A percentile compares a stretch with the other conserved stretches of the same genome.
These are phyloP conservation scores for Gaeumannomyces tritici DNA, from an alignment of 2,329 filamentous ascomycete genomes.

Conservation along the genomic window DNA sequence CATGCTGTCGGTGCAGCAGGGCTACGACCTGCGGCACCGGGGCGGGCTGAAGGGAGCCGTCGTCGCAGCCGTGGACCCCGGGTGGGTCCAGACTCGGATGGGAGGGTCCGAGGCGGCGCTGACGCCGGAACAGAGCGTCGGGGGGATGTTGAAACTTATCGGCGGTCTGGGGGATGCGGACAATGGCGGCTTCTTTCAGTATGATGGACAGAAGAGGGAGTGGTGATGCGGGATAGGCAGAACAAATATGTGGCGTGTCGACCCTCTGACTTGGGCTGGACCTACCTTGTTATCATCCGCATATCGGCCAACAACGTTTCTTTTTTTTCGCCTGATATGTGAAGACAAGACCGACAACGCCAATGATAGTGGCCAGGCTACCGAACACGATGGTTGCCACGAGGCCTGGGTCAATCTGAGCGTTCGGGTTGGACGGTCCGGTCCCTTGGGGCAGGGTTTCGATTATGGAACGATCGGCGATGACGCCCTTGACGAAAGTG, in stretches of 20 bases:
- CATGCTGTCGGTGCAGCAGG: conserved; percentile 23
- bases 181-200: conserved; percentile 14
- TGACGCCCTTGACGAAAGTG: no score
- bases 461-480: no score
- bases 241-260: neutral
- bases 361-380: neutral
- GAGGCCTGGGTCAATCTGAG: neutral
- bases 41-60: conserved; percentile 14
- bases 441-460: no score
- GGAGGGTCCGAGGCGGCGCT: conserved; percentile 18
- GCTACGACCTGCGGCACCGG: conserved; percentile 12
- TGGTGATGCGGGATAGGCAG: conserved; percentile 11
- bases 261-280: neutral
- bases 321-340: neutral
- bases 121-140: conserved; percentile 17
- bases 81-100: conserved; percentile 24
- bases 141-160: conserved; percentile 63
- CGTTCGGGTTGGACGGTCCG: no score
- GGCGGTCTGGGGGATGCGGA: conserved; percentile 52
- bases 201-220: conserved; percentile 12
- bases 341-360: neutral
- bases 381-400: neutral
- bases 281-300: neutral
- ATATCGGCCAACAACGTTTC: neutral
- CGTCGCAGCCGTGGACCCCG: conserved; percentile 21